These are phyloP conservation scores for Yamadazyma conglobata DNA, from an alignment of 1,139 yeast genomes.

Conservation along the genomic window DNA sequence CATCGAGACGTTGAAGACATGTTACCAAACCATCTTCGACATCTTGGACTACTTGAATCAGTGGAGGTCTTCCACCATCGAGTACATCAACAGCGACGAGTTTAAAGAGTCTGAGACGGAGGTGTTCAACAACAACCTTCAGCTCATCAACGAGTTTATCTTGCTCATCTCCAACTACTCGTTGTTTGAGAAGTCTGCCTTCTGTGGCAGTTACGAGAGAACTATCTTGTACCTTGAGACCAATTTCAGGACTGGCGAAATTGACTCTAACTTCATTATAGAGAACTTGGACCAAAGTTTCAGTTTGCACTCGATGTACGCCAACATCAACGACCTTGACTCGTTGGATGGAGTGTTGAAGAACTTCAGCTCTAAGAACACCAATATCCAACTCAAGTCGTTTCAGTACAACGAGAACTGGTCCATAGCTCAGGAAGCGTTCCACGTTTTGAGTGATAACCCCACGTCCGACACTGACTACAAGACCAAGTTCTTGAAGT, in stretches of 20 bases:
- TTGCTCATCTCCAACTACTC: slow-evolving; percentile 59
- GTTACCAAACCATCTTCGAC: slow-evolving; percentile 71
- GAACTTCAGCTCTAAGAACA: slow-evolving; percentile 62
- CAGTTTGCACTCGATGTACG: slow-evolving; percentile 74
- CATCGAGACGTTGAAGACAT: slow-evolving; percentile 55
- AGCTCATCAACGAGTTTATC: slow-evolving; percentile 44
- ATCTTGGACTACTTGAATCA: slow-evolving; percentile 81
- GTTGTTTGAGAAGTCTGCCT: slow-evolving; percentile 75
- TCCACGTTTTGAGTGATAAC: slow-evolving; percentile 59
- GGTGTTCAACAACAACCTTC: slow-evolving; percentile 25
- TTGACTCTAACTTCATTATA: slow-evolving; percentile 26
- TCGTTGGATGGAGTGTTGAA: slow-evolving; percentile 84
- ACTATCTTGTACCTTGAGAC: slow-evolving; percentile 88
- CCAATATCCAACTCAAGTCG: slow-evolving; percentile 59
- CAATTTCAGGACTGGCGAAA: slow-evolving; percentile 48
- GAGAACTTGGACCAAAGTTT: slow-evolving; percentile 41
- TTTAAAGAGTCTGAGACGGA: slow-evolving; percentile 16
- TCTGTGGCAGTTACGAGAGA: slow-evolving; percentile 83
- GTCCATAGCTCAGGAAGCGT: slow-evolving; percentile 85
- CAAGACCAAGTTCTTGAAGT: slow-evolving; percentile 36
- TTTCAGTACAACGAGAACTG: slow-evolving; percentile 85
- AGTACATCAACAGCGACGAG: slow-evolving; percentile 22
- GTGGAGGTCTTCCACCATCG: slow-evolving; percentile 53
- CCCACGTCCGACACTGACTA: slow-evolving; percentile 26
- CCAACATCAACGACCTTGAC: slow-evolving; percentile 85